Evolutionary conservation across 257 asterid genomes (phyloP), one percentile per base, ranked within the genome.

Genomic region (Primulina tabacum): DNA sequence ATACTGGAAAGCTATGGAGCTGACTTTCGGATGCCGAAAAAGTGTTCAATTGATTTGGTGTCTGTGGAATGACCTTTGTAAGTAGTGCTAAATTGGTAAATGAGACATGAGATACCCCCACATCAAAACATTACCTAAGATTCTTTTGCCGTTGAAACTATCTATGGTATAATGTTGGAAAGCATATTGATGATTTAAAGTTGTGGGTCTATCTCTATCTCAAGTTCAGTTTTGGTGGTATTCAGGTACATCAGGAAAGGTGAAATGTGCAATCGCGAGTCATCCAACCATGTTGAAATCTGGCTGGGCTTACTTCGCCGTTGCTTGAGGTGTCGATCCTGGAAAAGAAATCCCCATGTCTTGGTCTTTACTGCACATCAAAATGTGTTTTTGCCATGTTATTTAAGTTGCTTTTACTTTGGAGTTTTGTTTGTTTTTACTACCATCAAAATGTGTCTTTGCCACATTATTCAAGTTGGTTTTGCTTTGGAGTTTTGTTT

Each of bases 231-330:
- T 50, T 14, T 62, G 75, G 70, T 78, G 62, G 68, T 59, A 57
- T 79, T 72, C 93, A 89, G 97, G 97, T 91, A 61, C 92, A 94
- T 86, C 92, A 88, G 72, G 97, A 89, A 29, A 91, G 83, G 87
- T 30, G 97, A 94, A 77, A 83, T 91, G 96, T 67, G 75, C 81
- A 88, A 88, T 69, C 91, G 88, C 74, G 85, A 88, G 70, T 79
- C 93, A 18, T 77, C 95, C 38, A 83, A 81, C 21, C 73, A 71
- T 37, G 64, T 70, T 70, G 63, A 80, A 80, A 61, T 63, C 79
- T 29, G 60, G 67, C 69, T 64, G 55, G 55, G 62, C 59, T 50
- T 30, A 12, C 16, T 57, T 33, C 29, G 24, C 56, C 56, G 65
- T 65, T 53, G 10, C 47, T 29, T 59, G 58, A 76, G 64, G 58